Percentiles rank a stretch among this genome's conserved stretches.
Conservation (phyloP, 2,329 filamentous ascomycete species). For the Aureobasidium subglaciale region DNA sequence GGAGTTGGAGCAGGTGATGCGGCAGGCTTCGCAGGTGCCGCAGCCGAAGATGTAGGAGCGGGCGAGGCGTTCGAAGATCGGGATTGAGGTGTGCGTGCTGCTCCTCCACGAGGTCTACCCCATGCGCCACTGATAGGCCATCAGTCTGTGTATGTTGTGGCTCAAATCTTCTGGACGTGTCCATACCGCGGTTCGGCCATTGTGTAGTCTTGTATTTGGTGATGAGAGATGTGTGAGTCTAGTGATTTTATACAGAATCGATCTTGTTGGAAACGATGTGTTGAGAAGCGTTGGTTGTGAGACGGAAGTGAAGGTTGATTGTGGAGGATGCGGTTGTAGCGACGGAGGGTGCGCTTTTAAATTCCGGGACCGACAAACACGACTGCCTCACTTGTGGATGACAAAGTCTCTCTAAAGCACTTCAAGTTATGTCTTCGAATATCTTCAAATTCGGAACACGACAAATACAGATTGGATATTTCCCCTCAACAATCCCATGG, state of each 20-base stretch:
- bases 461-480: slow-evolving; percentile 6
- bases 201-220: neutral
- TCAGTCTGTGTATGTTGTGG: neutral
- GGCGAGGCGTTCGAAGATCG: slow-evolving; percentile 13
- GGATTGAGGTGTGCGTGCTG: neutral
- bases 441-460: neutral
- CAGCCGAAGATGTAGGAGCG: neutral
- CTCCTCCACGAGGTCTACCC: neutral
- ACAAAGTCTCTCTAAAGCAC: neutral
- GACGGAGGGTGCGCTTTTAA: neutral
- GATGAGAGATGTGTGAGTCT: no score
- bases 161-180: neutral
- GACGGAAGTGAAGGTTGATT: neutral
- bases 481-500: neutral
- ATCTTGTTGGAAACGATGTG: no score
- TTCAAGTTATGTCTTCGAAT: neutral
- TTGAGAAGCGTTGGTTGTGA: neutral
- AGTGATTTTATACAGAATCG: no score
- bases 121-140: neutral
- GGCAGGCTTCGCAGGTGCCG: neutral
- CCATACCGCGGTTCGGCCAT: slow-evolving; percentile 8
- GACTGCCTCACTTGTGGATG: neutral
- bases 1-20: neutral
- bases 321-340: neutral
- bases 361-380: neutral